Base-by-base conservation (phyloP, 1,284 basidiomycete species). In the Malassezia arunalokei region DNA sequence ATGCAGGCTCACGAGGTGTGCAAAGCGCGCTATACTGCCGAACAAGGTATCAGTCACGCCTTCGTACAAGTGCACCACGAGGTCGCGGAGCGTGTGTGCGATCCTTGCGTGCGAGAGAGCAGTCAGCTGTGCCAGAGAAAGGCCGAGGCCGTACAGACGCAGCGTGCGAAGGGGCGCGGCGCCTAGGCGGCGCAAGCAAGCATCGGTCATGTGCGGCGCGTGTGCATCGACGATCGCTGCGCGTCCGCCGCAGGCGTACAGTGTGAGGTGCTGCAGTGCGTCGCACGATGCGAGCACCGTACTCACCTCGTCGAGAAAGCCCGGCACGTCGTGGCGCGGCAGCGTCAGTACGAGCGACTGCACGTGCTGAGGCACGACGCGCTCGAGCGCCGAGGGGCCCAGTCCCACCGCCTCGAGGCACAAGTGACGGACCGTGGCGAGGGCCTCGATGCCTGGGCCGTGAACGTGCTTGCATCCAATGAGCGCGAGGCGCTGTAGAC, bases 41-140 rank as follows among this genome's bases (percentile, higher is more conserved):
- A n/a, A 14, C 14, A 47, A 12, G 32, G 8, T 32, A 11, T 37
- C 24, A 0, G 17, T 27, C 24, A 68, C 62, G 29, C 56, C 57
- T 43, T 71, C 68, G 57, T 57, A 68, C 6, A 68, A 55, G 40
- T 71, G 67, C 8, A 71, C 55, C 27, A 63, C 68, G 1, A 71
- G 52, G 35, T 71, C 68, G n/a, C 49, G 51, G 28, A 71, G 50
- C 40, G 31, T 38, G 3, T 30, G 17, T 6, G 46, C 45, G 56
- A 67, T 15, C 49, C 40, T 24, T 57, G 52, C 43, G 0, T n/a
- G 40, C 5, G 57, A 51, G 31, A 71, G 58, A 24, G 58, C 15
- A 6, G 46, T 47, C 3, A 71, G 57, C 43, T 69, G 66, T 28
- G 63, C 59, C 29, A 64, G 47, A 14, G 60, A 62, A 11, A 65